These are phyloP conservation scores for Kuraishia hungarica DNA, from an alignment of 805 yeast genomes.

Conservation along the genomic window DNA sequence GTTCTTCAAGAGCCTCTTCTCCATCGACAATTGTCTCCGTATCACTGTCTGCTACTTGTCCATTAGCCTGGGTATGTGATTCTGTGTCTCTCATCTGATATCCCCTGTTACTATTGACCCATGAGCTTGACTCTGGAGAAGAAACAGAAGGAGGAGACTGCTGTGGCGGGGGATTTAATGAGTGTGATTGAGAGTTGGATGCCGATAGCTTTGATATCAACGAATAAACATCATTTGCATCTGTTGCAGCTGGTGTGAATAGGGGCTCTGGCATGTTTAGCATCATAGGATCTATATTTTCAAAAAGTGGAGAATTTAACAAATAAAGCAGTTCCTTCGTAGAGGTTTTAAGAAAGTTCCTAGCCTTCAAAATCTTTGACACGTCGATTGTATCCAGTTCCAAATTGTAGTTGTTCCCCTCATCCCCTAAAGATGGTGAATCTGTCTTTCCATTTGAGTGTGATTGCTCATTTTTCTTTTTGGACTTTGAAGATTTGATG, in stretches of 20 bases:
- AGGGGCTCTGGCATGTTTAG: background rate
- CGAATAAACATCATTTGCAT: background rate
- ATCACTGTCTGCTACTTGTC: slow-evolving; percentile 11
- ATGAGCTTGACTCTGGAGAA: background rate
- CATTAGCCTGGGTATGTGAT: background rate
- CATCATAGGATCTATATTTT: slow-evolving; percentile 4
- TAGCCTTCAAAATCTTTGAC: slow-evolving; percentile 20
- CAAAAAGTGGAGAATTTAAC: slow-evolving; percentile 24
- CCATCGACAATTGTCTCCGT: slow-evolving; percentile 12
- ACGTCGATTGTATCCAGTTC: slow-evolving; percentile 17
- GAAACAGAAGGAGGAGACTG: background rate
- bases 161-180: background rate
- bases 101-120: background rate
- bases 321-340: slow-evolving; percentile 27
- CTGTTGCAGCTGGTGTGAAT: background rate
- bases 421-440: slow-evolving; percentile 5
- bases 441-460: background rate
- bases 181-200: background rate
- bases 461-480: background rate
- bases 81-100: background rate
- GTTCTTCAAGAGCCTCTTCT: slow-evolving; percentile 1
- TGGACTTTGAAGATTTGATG: background rate
- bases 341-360: slow-evolving; percentile 23
- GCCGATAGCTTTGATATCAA: background rate
- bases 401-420: slow-evolving; percentile 5